Conservation (phyloP, 1,284 basidiomycete genomes). For the Puccinia brachypodii region DNA sequence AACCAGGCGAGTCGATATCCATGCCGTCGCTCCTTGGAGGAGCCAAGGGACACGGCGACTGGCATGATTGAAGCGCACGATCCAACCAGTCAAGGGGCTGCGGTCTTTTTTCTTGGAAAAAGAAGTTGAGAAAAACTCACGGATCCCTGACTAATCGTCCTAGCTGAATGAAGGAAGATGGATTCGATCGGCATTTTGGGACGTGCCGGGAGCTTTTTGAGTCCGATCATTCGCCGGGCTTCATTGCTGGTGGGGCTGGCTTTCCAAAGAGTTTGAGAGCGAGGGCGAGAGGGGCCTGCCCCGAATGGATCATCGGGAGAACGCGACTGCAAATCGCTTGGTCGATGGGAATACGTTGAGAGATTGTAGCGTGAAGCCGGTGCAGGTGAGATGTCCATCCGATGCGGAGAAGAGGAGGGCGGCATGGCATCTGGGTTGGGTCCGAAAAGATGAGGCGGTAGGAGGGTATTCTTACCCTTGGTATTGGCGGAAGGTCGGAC, state of each 20-base stretch:
- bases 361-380: neutral
- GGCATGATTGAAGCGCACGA: neutral
- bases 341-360: neutral
- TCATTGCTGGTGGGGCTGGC: slow-evolving; percentile 24
- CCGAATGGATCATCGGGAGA: slow-evolving; percentile 29
- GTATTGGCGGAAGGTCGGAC: neutral
- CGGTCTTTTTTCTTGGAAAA: neutral
- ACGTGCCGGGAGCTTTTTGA: slow-evolving; percentile 13
- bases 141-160: neutral
- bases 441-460: slow-evolving; percentile 40
- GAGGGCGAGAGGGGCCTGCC: neutral
- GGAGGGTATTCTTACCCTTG: slow-evolving; percentile 3
- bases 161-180: neutral
- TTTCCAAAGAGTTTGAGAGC: neutral
- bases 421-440: slow-evolving; percentile 42
- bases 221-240: slow-evolving; percentile 20
- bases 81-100: neutral
- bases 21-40: slow-evolving; percentile 23
- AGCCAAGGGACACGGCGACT: neutral
- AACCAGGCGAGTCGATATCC: slow-evolving; percentile 35
- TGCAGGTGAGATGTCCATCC: slow-evolving; percentile 43
- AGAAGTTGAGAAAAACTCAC: neutral
- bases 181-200: neutral
- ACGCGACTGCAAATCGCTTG: neutral
- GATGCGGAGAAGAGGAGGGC: slow-evolving; percentile 37